phyloP scores from a whole-genome alignment of 306 rosid species.

The Amphicarpaea edgeworthii region DNA sequence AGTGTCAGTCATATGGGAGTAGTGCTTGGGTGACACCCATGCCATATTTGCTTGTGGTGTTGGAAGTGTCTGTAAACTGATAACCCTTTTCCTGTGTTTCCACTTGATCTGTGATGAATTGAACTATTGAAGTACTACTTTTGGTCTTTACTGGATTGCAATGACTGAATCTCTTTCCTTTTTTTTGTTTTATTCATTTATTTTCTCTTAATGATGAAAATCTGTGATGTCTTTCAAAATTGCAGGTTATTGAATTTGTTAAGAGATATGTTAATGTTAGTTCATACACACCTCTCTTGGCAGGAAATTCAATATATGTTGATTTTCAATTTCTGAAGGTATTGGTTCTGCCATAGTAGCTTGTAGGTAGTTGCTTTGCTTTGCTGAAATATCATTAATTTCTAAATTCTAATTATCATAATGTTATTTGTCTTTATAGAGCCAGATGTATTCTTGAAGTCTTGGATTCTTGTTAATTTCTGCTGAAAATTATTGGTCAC shows the following conservation, averaged over 20 bases:
- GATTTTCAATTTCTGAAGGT: slow-evolving; percentile 91
- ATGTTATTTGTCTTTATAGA: slow-evolving; percentile 10
- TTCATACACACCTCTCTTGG: slow-evolving; percentile 72
- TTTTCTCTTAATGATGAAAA: slow-evolving; percentile 2
- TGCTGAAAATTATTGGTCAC: slow-evolving; percentile 9
- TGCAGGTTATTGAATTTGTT: slow-evolving; percentile 93
- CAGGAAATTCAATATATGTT: slow-evolving; percentile 89
- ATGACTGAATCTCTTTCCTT: slow-evolving; percentile 11
- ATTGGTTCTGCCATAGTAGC: slow-evolving; percentile 25
- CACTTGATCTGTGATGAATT: slow-evolving; percentile 14
- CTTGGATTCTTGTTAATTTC: not conserved
- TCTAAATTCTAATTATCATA: not conserved
- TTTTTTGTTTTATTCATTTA: slow-evolving; percentile 1
- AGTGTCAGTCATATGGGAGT: not conserved
- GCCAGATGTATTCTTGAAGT: not conserved
- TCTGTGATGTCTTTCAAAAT: slow-evolving; percentile 9
- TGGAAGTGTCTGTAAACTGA: slow-evolving; percentile 14
- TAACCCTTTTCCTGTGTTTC: slow-evolving; percentile 7
- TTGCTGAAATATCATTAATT: slow-evolving; percentile 4
- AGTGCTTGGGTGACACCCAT: not conserved
- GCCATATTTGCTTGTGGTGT: slow-evolving; percentile 14
- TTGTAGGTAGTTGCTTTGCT: slow-evolving; percentile 11
- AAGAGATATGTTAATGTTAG: slow-evolving; percentile 58
- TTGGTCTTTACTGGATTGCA: slow-evolving; percentile 12
- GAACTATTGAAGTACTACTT: slow-evolving; percentile 18